These are phyloP conservation scores for Ogataea glucozyma DNA, from an alignment of 805 yeast species.

Conservation along the genomic window DNA sequence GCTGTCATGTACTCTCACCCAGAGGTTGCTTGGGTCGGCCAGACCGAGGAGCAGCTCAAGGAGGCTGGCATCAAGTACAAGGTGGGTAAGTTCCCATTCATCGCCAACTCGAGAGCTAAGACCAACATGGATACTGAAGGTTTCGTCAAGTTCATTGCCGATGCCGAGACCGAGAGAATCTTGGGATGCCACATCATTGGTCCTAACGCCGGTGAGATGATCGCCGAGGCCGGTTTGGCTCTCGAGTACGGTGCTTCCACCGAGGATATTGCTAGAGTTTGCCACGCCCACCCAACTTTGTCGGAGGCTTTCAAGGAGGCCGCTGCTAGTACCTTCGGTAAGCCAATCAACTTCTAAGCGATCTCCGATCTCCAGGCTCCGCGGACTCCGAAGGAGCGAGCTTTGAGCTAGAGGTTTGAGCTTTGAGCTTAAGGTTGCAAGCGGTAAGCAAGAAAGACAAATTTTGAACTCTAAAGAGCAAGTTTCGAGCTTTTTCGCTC, in stretches of 20 bases:
- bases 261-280: constrained; percentile 95
- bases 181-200: constrained; percentile 97
- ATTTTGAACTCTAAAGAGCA: no score
- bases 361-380: no score
- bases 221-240: constrained; percentile 97
- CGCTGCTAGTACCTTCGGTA: constrained; percentile 86
- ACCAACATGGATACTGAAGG: constrained; percentile 97
- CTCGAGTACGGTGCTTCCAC: constrained; percentile 98
- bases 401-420: no score
- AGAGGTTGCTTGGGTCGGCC: constrained; percentile 99
- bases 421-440: no score
- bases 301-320: constrained; percentile 99
- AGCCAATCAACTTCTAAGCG: constrained; percentile 80
- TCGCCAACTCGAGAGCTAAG: constrained; percentile 99
- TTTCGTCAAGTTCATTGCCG: constrained; percentile 92
- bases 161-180: constrained; percentile 95
- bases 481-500: no score
- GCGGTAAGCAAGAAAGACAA: no score
- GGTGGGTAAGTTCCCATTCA: constrained; percentile 97
- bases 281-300: constrained; percentile 98
- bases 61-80: constrained; percentile 89
- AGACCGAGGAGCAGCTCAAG: constrained; percentile 91
- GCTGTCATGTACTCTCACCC: constrained; percentile 99
- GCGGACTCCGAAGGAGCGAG: constrained; percentile 2
- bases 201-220: constrained; percentile 99